Percentiles rank a stretch among this genome's conserved stretches.
Conservation (phyloP, 441 rosid genomes). For the Aleurites moluccanus region DNA sequence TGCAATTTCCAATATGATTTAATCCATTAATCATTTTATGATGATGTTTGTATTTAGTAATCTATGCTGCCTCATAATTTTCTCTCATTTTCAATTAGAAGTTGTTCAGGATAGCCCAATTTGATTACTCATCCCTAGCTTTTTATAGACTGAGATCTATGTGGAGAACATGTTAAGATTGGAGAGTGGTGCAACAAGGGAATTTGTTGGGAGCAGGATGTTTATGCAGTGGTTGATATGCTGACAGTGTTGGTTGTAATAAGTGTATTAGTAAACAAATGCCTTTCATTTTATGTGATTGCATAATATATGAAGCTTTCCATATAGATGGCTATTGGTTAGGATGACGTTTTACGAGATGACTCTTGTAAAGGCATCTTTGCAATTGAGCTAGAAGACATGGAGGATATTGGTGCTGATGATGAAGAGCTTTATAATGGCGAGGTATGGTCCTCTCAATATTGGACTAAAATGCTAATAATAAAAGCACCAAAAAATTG, state of each 20-base stretch:
- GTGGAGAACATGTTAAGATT: slow-evolving; percentile 75
- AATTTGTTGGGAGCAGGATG: slow-evolving; percentile 64
- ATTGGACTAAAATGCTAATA: not conserved
- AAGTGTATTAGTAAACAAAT: not conserved
- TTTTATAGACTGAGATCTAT: slow-evolving; percentile 46
- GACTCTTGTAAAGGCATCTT: slow-evolving; percentile 76
- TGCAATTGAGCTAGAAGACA: slow-evolving; percentile 72
- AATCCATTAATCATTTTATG: not conserved
- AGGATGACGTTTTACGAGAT: slow-evolving; percentile 68
- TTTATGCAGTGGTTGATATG: slow-evolving; percentile 63
- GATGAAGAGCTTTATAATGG: slow-evolving; percentile 27
- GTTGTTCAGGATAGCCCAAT: not conserved
- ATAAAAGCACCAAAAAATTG: not conserved
- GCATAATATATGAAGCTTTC: not conserved
- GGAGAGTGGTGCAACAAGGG: slow-evolving; percentile 68
- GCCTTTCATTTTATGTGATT: slow-evolving; percentile 10
- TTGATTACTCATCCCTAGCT: slow-evolving; percentile 7
- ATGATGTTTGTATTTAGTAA: not conserved
- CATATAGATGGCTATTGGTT: slow-evolving; percentile 61
- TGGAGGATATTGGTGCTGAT: slow-evolving; percentile 37
- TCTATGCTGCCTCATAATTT: not conserved
- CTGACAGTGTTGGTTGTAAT: slow-evolving; percentile 66
- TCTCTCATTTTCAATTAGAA: not conserved
- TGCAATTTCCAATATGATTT: not conserved
- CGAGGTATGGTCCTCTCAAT: slow-evolving; percentile 42